Conservation (phyloP, 2,329 filamentous ascomycete genomes). For the Aspergillus neoniger region DNA sequence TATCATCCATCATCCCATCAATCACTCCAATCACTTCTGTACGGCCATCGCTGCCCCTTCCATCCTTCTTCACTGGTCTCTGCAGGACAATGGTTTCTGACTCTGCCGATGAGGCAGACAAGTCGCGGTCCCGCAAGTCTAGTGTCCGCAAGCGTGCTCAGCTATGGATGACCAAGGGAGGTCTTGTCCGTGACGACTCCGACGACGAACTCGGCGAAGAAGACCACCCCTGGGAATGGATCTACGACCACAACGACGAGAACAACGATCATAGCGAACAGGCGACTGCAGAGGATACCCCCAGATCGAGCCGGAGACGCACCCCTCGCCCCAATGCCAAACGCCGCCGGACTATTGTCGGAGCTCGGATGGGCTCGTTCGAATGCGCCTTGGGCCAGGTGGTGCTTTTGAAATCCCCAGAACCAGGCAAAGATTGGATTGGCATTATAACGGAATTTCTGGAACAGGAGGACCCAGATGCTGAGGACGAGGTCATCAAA, state of each 20-base stretch:
- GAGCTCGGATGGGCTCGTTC: slow-evolving; percentile 79
- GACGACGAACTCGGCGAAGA: slow-evolving; percentile 81
- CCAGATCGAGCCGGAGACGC: slow-evolving; percentile 31
- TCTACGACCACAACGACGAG: slow-evolving; percentile 56
- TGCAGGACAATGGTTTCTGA: slow-evolving; percentile 23
- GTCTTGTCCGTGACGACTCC: slow-evolving; percentile 73
- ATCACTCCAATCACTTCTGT: background rate
- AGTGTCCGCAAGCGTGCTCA: slow-evolving; percentile 43
- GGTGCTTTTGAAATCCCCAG: slow-evolving; percentile 84
- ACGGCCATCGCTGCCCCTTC: slow-evolving; percentile 1
- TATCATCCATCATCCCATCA: background rate
- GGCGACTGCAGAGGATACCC: slow-evolving; percentile 19
- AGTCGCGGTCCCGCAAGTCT: slow-evolving; percentile 18
- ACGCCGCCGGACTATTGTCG: slow-evolving; percentile 62
- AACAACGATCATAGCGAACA: slow-evolving; percentile 24
- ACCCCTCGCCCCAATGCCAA: slow-evolving; percentile 33
- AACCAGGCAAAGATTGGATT: slow-evolving; percentile 85
- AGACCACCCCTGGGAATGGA: slow-evolving; percentile 77
- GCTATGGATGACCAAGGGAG: slow-evolving; percentile 59
- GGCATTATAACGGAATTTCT: slow-evolving; percentile 83
- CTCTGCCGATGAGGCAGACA: slow-evolving; percentile 18
- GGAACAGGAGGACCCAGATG: slow-evolving; percentile 69
- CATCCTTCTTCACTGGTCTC: background rate
- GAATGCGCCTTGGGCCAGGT: slow-evolving; percentile 79
- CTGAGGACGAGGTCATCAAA: slow-evolving; percentile 53